These are phyloP conservation scores for Aspergillus cejpii DNA, from an alignment of 2,329 filamentous ascomycete species.

Conservation along the genomic window DNA sequence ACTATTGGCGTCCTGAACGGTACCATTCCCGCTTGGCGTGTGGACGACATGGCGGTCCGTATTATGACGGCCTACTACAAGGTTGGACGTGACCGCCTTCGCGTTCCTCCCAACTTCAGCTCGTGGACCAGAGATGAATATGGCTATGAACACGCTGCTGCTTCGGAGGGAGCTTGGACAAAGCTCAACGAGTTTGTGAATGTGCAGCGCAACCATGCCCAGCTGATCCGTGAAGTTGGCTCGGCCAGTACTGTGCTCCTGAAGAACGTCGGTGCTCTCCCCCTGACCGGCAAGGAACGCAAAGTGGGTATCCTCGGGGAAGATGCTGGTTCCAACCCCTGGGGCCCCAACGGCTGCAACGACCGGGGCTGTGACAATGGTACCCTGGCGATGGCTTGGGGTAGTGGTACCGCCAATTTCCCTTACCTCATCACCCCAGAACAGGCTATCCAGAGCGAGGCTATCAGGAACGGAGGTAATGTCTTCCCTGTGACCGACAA, in stretches of 20 bases:
- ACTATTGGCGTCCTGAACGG: slow-evolving; percentile 84
- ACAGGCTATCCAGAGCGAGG: slow-evolving; percentile 58
- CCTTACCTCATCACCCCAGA: slow-evolving; percentile 58
- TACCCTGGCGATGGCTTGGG: slow-evolving; percentile 59
- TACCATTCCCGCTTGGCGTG: slow-evolving; percentile 74
- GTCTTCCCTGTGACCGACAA: slow-evolving; percentile 56
- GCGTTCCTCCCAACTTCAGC: slow-evolving; percentile 68
- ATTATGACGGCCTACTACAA: slow-evolving; percentile 63
- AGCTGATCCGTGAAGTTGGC: slow-evolving; percentile 67
- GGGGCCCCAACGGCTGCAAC: slow-evolving; percentile 70
- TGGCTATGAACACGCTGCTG: slow-evolving; percentile 60
- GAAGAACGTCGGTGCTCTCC: slow-evolving; percentile 73
- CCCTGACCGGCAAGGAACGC: slow-evolving; percentile 66
- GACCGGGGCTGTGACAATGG: slow-evolving; percentile 60
- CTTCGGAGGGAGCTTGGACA: slow-evolving; percentile 52
- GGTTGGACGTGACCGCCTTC: slow-evolving; percentile 50
- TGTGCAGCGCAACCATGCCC: slow-evolving; percentile 68
- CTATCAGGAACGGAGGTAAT: slow-evolving; percentile 61
- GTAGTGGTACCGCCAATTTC: slow-evolving; percentile 54
- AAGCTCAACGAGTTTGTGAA: slow-evolving; percentile 76
- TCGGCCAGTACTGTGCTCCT: slow-evolving; percentile 79
- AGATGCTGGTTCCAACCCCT: slow-evolving; percentile 68
- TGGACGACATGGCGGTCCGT: slow-evolving; percentile 88
- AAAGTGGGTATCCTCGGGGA: slow-evolving; percentile 73
- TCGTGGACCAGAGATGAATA: slow-evolving; percentile 77